Evolutionary conservation across 257 asterid genomes (phyloP).

Genomic region (Buddleja alternifolia): DNA sequence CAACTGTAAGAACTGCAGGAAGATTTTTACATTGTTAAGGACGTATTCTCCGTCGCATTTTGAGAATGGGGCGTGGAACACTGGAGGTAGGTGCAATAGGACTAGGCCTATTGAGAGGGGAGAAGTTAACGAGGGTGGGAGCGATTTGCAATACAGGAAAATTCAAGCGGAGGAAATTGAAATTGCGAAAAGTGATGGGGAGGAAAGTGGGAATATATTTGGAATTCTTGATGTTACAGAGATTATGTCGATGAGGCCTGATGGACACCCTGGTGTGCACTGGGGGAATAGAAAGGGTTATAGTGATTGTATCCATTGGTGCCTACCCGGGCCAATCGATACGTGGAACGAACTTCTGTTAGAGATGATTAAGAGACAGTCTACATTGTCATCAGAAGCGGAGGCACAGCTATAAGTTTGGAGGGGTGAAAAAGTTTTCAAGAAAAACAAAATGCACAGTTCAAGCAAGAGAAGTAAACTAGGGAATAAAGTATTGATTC

Average conservation of each 20-base stretch:
- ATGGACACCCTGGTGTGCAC: constrained; percentile 54
- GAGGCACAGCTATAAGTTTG: not conserved
- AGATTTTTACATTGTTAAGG: constrained; percentile 37
- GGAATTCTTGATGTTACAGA: constrained; percentile 52
- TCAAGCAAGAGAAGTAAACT: not conserved
- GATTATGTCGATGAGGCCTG: constrained; percentile 50
- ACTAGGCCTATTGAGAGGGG: constrained; percentile 36
- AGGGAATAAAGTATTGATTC: too few species aligned
- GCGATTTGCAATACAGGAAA: constrained; percentile 38
- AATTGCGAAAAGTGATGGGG: constrained; percentile 40
- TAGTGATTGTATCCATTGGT: constrained; percentile 64
- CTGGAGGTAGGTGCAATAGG: constrained; percentile 53
- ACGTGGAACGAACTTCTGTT: constrained; percentile 60
- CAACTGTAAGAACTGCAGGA: constrained; percentile 37
- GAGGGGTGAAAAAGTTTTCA: not conserved
- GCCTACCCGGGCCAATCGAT: constrained; percentile 63
- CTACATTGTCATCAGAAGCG: not conserved
- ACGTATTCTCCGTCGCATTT: constrained; percentile 59
- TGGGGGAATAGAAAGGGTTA: constrained; percentile 50
- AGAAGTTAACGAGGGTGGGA: constrained; percentile 9
- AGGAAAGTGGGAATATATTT: constrained; percentile 33
- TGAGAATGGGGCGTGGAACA: constrained; percentile 56
- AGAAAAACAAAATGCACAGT: not conserved
- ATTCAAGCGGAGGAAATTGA: constrained; percentile 51
- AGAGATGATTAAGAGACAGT: constrained; percentile 35